Evolutionary conservation across 352 stramenopile species (phyloP).

Genomic region (Phytophthora tubulina): DNA sequence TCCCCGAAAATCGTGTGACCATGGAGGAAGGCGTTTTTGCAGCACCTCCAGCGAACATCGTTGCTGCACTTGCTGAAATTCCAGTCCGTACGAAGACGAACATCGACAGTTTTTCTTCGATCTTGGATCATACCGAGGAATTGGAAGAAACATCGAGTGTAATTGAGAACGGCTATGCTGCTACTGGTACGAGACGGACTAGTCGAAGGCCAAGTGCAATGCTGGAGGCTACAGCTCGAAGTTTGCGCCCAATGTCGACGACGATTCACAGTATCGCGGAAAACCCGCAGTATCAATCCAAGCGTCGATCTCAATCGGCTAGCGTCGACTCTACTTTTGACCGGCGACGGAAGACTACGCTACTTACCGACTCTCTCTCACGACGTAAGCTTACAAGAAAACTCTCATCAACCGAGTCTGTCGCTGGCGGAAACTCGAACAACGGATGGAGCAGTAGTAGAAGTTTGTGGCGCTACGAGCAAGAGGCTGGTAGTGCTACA

Average conservation of each 20-base stretch:
- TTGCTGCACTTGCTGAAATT: slow-evolving; percentile 24
- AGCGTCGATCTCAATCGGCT: slow-evolving; percentile 26
- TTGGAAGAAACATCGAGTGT: background rate
- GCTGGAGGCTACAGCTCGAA: slow-evolving; percentile 12
- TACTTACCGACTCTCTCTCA: slow-evolving; percentile 43
- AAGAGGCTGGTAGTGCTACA: slow-evolving; percentile 17
- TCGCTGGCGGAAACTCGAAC: slow-evolving; percentile 10
- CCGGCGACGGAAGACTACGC: slow-evolving; percentile 25
- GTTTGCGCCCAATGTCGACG: slow-evolving; percentile 14
- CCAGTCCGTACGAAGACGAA: slow-evolving; percentile 49
- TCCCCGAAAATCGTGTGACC: slow-evolving; percentile 26
- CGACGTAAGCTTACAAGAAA: slow-evolving; percentile 22
- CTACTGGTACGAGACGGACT: background rate
- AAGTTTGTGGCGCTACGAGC: slow-evolving; percentile 43
- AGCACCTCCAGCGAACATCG: slow-evolving; percentile 17
- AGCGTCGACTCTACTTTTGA: slow-evolving; percentile 4
- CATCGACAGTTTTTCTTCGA: slow-evolving; percentile 55
- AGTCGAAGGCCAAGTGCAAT: slow-evolving; percentile 8
- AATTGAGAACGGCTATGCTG: background rate
- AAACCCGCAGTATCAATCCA: slow-evolving; percentile 23
- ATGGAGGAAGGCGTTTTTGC: slow-evolving; percentile 41
- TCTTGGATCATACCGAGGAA: slow-evolving; percentile 26
- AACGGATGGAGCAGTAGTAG: slow-evolving; percentile 19
- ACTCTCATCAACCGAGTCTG: slow-evolving; percentile 22
- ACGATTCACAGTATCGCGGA: slow-evolving; percentile 35